Evolutionary conservation across 2,329 filamentous ascomycete genomes (phyloP).

Genomic region (Fusarium xyrophilum): DNA sequence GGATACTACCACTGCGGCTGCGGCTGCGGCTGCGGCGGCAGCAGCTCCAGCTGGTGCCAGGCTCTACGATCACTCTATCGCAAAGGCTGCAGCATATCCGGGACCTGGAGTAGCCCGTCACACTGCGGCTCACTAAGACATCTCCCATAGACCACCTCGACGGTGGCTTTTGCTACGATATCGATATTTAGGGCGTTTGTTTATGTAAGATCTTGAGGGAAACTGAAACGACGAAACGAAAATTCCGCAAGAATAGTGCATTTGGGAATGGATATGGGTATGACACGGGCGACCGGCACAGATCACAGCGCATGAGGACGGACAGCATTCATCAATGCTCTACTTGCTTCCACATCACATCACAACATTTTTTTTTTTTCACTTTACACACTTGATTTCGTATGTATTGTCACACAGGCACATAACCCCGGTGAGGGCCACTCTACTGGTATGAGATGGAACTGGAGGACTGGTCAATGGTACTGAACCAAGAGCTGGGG

Average conservation of each 20-base stretch:
- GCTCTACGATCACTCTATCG: conserved; percentile 31
- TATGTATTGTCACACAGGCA: conserved; percentile 30
- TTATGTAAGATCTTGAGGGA: conserved; percentile 25
- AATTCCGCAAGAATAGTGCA: conserved; percentile 12
- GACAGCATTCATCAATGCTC: conserved; percentile 34
- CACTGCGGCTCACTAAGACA: conserved; percentile 23
- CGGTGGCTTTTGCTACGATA: not conserved
- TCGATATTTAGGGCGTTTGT: conserved; percentile 11
- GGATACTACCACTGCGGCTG: conserved; percentile 15
- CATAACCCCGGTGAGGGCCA: conserved; percentile 27
- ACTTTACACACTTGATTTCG: conserved; percentile 1
- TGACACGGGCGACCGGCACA: conserved; percentile 11
- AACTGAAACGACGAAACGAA: conserved; percentile 32
- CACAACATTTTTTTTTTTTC: conserved; percentile 11
- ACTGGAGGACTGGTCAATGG: conserved; percentile 24
- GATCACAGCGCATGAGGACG: conserved; percentile 29
- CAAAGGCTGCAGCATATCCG: conserved; percentile 26
- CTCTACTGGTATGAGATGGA: conserved; percentile 25
- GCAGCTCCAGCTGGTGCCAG: conserved; percentile 16
- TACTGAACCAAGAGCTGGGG: conserved; percentile 17
- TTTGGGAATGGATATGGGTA: conserved; percentile 22
- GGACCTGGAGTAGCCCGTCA: conserved; percentile 16
- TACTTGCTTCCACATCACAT: conserved; percentile 3
- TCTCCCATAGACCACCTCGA: not conserved
- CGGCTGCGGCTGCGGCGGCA: conserved; percentile 15